These are phyloP conservation scores for Daphne laureola DNA, from an alignment of 441 rosid genomes.

Conservation along the genomic window DNA sequence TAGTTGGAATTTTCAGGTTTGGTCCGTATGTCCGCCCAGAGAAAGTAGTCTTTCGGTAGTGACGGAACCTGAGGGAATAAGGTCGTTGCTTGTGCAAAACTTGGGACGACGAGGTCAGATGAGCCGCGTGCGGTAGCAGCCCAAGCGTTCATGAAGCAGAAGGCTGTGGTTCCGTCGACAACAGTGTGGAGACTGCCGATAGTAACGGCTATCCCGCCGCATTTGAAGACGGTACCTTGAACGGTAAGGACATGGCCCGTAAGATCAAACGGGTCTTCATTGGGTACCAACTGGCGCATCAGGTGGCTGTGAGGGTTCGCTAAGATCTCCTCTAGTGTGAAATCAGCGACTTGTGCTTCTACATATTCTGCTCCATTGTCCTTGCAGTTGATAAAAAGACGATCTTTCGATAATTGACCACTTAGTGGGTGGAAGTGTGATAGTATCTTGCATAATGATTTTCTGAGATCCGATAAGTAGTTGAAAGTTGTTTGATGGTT, in stretches of 20 bases:
- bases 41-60: constrained; percentile 12
- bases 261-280: constrained; percentile 2
- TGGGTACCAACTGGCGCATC: constrained; percentile 10
- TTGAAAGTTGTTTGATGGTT: no score
- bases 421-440: constrained; percentile 32
- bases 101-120: constrained; percentile 14
- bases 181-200: constrained; percentile 29
- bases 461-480: no score
- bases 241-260: constrained; percentile 27
- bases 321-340: constrained; percentile 3
- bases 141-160: constrained; percentile 35
- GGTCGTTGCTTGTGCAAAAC: constrained; percentile 15
- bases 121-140: constrained; percentile 20
- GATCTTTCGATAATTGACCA: constrained; percentile 22
- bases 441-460: constrained; percentile 26
- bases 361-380: constrained; percentile 12
- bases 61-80: constrained; percentile 32
- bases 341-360: constrained; percentile 3
- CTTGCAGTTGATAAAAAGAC: constrained; percentile 9
- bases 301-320: not conserved
- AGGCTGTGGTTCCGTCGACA: constrained; percentile 20
- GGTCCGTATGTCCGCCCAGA: constrained; percentile 18
- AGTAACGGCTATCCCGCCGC: constrained; percentile 35
- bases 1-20: constrained; percentile 12
- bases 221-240: constrained; percentile 27